Percentiles rank a stretch among this genome's conserved stretches.
Conservation (phyloP, 176 grass and related monocot genomes). For the Juncus inflexus region DNA sequence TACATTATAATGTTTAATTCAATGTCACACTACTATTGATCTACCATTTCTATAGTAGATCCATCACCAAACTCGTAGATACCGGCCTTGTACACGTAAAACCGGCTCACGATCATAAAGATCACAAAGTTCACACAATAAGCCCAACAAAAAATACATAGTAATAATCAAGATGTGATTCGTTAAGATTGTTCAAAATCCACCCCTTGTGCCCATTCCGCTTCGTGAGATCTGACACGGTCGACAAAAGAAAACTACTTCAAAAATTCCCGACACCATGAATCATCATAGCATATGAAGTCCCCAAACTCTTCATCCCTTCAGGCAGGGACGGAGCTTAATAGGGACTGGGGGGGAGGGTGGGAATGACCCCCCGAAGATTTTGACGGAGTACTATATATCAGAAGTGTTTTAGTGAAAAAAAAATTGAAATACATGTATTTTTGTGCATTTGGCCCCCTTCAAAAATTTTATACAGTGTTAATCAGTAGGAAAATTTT, state of each 20-base stretch:
- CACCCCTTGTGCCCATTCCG: slow-evolving; percentile 44
- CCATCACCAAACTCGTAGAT: slow-evolving; percentile 9
- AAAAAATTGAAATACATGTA: too few species aligned
- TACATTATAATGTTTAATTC: too few species aligned
- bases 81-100: slow-evolving; percentile 77
- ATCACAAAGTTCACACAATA: slow-evolving; percentile 55
- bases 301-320: slow-evolving; percentile 90
- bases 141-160: slow-evolving; percentile 71
- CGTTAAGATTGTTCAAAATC: slow-evolving; percentile 87
- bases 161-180: slow-evolving; percentile 76
- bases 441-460: too few species aligned
- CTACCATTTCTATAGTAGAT: slow-evolving; percentile 19
- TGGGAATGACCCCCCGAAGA: too few species aligned
- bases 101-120: slow-evolving; percentile 56
- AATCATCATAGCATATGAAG: slow-evolving; percentile 74
- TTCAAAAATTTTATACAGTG: too few species aligned
- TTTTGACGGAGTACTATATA: too few species aligned
- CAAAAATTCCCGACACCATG: slow-evolving; percentile 80
- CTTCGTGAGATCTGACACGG: slow-evolving; percentile 51
- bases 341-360: too few species aligned
- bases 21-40: too few species aligned
- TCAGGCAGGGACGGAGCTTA: too few species aligned
- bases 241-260: slow-evolving; percentile 62
- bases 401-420: too few species aligned
- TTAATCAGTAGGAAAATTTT: too few species aligned